Evolutionary conservation across 768 basidiomycete species (phyloP), one percentile per base, ranked within the genome.

Genomic region (Lactarius akahatsu): DNA sequence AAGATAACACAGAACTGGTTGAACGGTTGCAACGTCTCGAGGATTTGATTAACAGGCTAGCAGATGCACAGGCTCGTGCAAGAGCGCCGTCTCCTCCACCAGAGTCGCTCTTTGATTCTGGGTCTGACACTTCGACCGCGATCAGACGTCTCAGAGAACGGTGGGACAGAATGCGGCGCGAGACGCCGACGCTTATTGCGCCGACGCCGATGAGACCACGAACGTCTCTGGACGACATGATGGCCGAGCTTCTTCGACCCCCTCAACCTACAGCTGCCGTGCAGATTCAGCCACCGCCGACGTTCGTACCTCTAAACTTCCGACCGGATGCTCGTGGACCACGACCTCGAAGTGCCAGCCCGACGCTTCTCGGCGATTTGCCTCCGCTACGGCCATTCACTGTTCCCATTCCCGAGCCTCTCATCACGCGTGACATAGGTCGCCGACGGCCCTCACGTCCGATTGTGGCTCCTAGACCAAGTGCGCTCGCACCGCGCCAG

Each of bases 231-330:
- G 83, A 84, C 10, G 82, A 88, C 59, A 82, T 85, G 61, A 74
- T 91, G 5, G 83, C 86, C 64, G 85, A 87, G 9, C 80, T 90
- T 40, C 70, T 91, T 32, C 80, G 82, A n/a, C 73, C 84, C 13
- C 79, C 78, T 10, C 77, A 80, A 18, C 75, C 77, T 26, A 74
- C 78, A 1, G 75, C 79, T 6, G 78, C 78, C 18, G 75, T 77
- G 8, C 76, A 77, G 16, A 78, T 83, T 18, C 78, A 81, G 57
- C 76, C 74, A 2, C 83, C 88, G 15, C 88, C 89, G 0, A 75
- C 78, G 4, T 72, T 89, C 6, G 78, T 82, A 0, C 85, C 84
- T 0, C 83, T 90, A 62, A 74, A 76, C 15, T 87, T 85, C 70
- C 81, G 83, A 47, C 85, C 85, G 16, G 76, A 79, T 8, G 79